phyloP scores from a whole-genome alignment of 768 basidiomycete species.

The Nidularia pulvinata region DNA sequence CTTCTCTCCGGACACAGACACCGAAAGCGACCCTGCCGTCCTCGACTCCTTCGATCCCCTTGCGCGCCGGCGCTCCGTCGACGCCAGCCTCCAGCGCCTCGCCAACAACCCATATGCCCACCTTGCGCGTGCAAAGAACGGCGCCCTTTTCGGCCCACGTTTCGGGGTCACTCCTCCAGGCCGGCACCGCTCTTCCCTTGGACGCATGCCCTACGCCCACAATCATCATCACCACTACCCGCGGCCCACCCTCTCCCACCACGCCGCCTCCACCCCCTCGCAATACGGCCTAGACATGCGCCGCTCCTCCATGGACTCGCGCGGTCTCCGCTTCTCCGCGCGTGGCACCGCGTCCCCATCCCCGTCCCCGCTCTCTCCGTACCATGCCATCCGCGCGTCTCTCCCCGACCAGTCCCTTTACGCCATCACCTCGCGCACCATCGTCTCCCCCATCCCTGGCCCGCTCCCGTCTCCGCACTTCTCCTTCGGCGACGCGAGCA shows the following conservation, averaged over 20 bases:
- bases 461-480: conserved; percentile 63
- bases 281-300: conserved; percentile 31
- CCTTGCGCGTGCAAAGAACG: conserved; percentile 54
- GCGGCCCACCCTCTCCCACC: conserved; percentile 12
- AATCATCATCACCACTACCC: conserved; percentile 16
- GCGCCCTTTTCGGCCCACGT: conserved; percentile 36
- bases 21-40: conserved; percentile 32
- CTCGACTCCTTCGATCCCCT: conserved; percentile 39
- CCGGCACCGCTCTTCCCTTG: conserved; percentile 22
- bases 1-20: conserved; percentile 21
- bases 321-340: conserved; percentile 30
- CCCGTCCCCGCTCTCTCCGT: conserved; percentile 41
- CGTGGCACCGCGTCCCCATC: conserved; percentile 34
- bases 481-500: conserved; percentile 62
- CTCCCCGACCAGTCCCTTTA: conserved; percentile 51
- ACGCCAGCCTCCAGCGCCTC: conserved; percentile 48
- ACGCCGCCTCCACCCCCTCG: conserved; percentile 21
- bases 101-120: conserved; percentile 47
- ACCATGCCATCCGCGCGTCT: conserved; percentile 39
- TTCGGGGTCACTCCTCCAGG: conserved; percentile 25
- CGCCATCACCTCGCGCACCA: conserved; percentile 42
- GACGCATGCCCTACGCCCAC: conserved; percentile 26
- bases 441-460: conserved; percentile 46
- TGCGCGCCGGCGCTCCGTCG: conserved; percentile 41
- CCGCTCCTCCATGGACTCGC: conserved; percentile 39